These are phyloP conservation scores for Talaromyces proteolyticus DNA, from an alignment of 495 filamentous ascomycete genomes.

Conservation along the genomic window DNA sequence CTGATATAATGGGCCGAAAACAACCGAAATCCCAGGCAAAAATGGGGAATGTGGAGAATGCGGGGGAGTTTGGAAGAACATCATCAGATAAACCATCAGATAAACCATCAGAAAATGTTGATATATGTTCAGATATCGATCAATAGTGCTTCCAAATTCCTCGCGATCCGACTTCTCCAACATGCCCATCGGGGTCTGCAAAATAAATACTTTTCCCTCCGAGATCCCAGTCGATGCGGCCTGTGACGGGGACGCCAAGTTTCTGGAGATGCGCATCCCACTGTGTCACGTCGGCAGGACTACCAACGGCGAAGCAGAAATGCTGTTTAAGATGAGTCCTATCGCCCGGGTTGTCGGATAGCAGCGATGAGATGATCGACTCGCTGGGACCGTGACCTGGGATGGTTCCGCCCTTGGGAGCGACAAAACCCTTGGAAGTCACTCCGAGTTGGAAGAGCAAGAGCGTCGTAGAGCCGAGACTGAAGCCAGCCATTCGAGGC, in stretches of 20 bases:
- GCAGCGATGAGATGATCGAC: not conserved
- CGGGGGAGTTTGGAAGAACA: too few species aligned
- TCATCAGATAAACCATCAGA: too few species aligned
- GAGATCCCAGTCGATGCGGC: slow-evolving; percentile 1
- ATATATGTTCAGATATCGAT: too few species aligned
- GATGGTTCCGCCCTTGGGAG: not conserved
- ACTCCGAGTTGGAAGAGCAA: not conserved
- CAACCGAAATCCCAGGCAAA: too few species aligned
- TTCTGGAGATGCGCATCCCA: not conserved
- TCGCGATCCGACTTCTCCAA: slow-evolving; percentile 1
- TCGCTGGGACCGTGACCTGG: not conserved
- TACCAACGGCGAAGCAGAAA: not conserved
- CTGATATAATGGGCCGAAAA: too few species aligned
- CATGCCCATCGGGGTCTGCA: slow-evolving; percentile 3
- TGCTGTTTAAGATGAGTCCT: not conserved
- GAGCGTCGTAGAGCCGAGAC: slow-evolving; percentile 1
- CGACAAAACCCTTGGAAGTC: not conserved
- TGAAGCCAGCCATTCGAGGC: slow-evolving; percentile 1
- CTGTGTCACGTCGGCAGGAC: not conserved
- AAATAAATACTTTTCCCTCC: slow-evolving; percentile 5
- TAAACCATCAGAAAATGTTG: too few species aligned
- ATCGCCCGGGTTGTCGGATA: not conserved
- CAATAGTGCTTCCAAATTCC: slow-evolving; percentile 5
- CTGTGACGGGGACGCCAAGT: not conserved
- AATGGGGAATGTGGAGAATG: too few species aligned